Conservation (phyloP, 169 alveolate genomes). For the Plasmodium inui region DNA sequence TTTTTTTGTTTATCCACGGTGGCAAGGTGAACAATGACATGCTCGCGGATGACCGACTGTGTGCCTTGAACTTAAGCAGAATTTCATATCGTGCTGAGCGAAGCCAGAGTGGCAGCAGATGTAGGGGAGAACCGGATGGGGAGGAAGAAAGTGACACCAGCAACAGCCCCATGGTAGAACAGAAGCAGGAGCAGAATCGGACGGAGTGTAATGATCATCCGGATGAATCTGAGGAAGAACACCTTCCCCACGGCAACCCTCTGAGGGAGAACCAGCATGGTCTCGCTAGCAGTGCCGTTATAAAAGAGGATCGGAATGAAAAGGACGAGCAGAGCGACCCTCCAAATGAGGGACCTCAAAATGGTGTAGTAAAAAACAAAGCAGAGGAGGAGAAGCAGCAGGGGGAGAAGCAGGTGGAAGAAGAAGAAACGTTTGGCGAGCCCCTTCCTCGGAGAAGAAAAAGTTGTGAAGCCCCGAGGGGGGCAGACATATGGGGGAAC, state of each 20-base stretch:
- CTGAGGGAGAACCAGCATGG: not conserved
- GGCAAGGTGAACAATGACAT: slow-evolving; percentile 60
- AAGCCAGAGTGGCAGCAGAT: not conserved
- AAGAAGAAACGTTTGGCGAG: not conserved
- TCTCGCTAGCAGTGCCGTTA: not conserved
- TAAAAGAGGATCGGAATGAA: slow-evolving; percentile 5
- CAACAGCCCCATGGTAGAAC: not conserved
- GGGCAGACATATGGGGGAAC: not conserved
- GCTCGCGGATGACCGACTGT: slow-evolving; percentile 30
- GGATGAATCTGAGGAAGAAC: not conserved
- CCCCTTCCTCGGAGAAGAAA: not conserved
- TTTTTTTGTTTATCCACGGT: slow-evolving; percentile 71
- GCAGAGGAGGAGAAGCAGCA: not conserved
- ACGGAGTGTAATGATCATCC: not conserved
- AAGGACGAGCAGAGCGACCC: not conserved
- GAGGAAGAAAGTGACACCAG: not conserved
- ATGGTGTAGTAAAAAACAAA: not conserved
- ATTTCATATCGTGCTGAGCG: not conserved
- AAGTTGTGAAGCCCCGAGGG: not conserved
- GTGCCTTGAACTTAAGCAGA: slow-evolving; percentile 53
- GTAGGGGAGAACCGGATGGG: not conserved
- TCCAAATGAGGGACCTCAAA: not conserved
- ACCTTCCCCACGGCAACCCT: not conserved
- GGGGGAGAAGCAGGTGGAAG: too few species aligned
- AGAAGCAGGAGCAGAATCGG: not conserved